These are phyloP conservation scores for Ricinus communis DNA, from an alignment of 345 rosid species.

Conservation along the genomic window DNA sequence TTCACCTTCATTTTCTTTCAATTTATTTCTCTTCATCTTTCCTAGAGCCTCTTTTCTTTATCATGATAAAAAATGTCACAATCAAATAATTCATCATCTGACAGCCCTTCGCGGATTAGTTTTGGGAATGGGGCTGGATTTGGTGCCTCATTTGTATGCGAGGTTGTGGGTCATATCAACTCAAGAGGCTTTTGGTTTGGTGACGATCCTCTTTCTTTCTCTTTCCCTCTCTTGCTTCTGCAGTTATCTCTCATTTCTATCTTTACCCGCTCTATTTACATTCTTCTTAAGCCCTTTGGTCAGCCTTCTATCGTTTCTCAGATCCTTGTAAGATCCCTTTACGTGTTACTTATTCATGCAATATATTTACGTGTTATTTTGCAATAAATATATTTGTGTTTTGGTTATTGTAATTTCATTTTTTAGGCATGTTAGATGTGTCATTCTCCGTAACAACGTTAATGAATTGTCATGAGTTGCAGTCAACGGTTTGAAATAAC, in stretches of 20 bases:
- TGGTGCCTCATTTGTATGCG: slow-evolving; percentile 13
- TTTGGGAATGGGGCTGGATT: neutral
- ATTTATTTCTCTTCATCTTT: neutral
- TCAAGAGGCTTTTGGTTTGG: slow-evolving; percentile 18
- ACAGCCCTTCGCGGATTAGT: neutral
- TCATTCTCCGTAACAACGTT: no score
- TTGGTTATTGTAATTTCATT: neutral
- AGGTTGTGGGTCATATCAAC: neutral
- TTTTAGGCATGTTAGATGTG: no score
- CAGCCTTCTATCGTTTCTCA: slow-evolving; percentile 26
- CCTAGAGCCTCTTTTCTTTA: neutral
- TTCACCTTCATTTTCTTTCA: neutral
- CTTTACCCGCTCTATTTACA: slow-evolving; percentile 12
- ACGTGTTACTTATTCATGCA: neutral
- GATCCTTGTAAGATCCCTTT: slow-evolving; percentile 15
- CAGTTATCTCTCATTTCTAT: slow-evolving; percentile 22
- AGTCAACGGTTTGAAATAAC: no score
- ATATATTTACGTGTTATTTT: no score
- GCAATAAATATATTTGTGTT: neutral
- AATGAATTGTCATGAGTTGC: neutral
- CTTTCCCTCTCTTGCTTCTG: slow-evolving; percentile 19
- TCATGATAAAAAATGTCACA: slow-evolving; percentile 1
- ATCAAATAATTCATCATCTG: neutral
- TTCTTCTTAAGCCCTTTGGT: slow-evolving; percentile 21
- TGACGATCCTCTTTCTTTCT: slow-evolving; percentile 17